These are phyloP conservation scores for Dalbergia cochinchinensis DNA, from an alignment of 306 rosid species.

Conservation along the genomic window DNA sequence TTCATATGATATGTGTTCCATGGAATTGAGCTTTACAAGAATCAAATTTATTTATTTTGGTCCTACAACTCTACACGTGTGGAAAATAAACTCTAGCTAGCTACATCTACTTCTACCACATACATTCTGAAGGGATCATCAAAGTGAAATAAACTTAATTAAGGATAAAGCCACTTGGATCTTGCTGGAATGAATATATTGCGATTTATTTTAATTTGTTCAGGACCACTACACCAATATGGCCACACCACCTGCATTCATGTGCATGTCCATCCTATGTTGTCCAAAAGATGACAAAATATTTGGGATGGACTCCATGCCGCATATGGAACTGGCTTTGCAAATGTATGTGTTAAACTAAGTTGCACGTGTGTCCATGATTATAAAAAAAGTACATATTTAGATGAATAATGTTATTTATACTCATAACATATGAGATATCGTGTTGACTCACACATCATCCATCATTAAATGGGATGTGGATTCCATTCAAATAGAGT, in stretches of 20 bases:
- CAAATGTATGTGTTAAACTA: slow-evolving; percentile 6
- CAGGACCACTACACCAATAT: slow-evolving; percentile 28
- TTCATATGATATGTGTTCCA: slow-evolving; percentile 13
- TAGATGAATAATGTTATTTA: too few relatives aligned
- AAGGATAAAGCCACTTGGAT: background rate
- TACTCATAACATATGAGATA: too few relatives aligned
- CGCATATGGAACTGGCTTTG: background rate
- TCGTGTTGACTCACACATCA: too few relatives aligned
- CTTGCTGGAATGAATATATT: background rate
- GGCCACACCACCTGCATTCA: background rate
- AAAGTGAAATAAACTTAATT: background rate
- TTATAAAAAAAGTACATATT: background rate
- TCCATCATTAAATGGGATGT: too few relatives aligned
- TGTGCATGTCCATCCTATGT: background rate
- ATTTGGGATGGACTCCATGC: slow-evolving; percentile 6
- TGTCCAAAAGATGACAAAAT: background rate
- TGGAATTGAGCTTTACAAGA: slow-evolving; percentile 6
- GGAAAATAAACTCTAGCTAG: background rate
- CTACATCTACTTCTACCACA: background rate
- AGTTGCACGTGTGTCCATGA: slow-evolving; percentile 33
- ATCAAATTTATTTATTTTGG: slow-evolving; percentile 6
- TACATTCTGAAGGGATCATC: background rate
- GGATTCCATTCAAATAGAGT: too few relatives aligned
- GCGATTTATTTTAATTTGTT: too few relatives aligned
- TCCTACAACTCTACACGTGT: slow-evolving; percentile 45